phyloP scores from a whole-genome alignment of 2,329 filamentous ascomycete species.

The Sclerotinia trifoliorum region DNA sequence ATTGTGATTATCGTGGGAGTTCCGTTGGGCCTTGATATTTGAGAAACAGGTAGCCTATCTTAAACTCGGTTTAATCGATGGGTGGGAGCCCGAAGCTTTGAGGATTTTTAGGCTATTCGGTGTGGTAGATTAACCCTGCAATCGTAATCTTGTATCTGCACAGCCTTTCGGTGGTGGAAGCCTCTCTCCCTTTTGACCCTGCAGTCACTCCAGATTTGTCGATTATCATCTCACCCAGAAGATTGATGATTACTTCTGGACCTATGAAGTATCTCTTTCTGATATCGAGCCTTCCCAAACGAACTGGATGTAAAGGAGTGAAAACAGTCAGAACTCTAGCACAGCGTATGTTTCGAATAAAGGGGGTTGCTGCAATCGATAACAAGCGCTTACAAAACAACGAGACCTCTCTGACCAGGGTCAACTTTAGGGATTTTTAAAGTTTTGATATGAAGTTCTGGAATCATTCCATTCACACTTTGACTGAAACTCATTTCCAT shows the following conservation, averaged over 20 bases:
- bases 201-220: background rate
- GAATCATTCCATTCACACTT: background rate
- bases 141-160: conserved; percentile 21
- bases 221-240: conserved; percentile 3
- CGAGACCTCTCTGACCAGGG: too few relatives aligned
- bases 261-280: background rate
- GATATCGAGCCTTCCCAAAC: background rate
- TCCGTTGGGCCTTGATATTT: background rate
- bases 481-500: background rate
- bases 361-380: background rate
- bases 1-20: background rate
- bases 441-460: background rate
- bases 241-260: background rate
- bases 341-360: background rate
- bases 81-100: background rate
- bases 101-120: background rate
- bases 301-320: too few relatives aligned
- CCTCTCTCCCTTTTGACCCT: background rate
- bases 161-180: conserved; percentile 16
- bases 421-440: too few relatives aligned
- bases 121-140: background rate
- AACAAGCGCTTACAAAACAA: background rate
- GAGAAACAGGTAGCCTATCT: background rate
- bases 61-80: background rate
- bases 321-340: background rate